These are phyloP conservation scores for Quercus robur DNA, from an alignment of 306 rosid genomes.

Conservation along the genomic window DNA sequence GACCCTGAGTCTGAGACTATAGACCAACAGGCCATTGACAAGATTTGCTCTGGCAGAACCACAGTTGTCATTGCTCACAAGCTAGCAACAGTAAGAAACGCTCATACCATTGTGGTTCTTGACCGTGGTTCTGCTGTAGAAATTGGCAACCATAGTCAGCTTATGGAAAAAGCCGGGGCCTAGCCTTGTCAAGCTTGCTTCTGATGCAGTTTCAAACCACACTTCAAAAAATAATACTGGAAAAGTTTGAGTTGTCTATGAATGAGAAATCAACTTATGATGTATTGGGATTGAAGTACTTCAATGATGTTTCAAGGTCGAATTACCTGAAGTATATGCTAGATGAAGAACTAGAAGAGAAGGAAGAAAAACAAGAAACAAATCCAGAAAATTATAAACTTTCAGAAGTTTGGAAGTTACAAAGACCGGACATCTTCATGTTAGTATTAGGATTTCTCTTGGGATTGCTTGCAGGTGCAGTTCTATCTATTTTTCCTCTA, in stretches of 20 bases:
- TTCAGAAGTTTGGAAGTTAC: conserved; percentile 64
- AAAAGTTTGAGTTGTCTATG: conserved; percentile 27
- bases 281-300: conserved; percentile 18
- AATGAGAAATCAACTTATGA: conserved; percentile 38
- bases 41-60: conserved; percentile 72
- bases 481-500: conserved; percentile 71
- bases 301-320: conserved; percentile 11
- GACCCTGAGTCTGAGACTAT: conserved; percentile 77
- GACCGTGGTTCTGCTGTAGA: conserved; percentile 66
- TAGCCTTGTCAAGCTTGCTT: conserved; percentile 80
- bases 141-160: conserved; percentile 74
- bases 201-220: conserved; percentile 47
- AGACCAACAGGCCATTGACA: conserved; percentile 81
- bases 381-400: conserved; percentile 37
- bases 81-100: conserved; percentile 71
- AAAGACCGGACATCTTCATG: conserved; percentile 57
- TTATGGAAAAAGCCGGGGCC: conserved; percentile 63
- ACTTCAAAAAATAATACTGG: conserved; percentile 7
- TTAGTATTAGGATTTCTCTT: conserved; percentile 59
- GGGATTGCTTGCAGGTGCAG: conserved; percentile 77
- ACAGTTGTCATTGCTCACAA: conserved; percentile 85
- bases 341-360: conserved; percentile 32
- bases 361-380: conserved; percentile 29
- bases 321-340: conserved; percentile 16
- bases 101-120: conserved; percentile 73